Base-by-base conservation (phyloP, 2,329 filamentous ascomycete genomes). In the Geosmithia flava region DNA sequence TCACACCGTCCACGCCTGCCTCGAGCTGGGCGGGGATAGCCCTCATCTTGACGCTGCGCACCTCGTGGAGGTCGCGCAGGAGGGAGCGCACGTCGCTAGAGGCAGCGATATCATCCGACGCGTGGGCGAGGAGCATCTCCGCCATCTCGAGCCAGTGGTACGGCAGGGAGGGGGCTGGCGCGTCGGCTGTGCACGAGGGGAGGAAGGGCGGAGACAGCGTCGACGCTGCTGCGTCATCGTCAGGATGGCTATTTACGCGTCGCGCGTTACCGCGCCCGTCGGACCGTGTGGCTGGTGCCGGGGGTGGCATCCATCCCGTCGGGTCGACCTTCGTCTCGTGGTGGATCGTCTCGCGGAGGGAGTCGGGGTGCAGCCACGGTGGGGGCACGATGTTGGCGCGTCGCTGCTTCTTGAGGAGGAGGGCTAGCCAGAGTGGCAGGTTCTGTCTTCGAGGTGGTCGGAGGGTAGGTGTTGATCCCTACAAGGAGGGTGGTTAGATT, bases 111-210 rank as follows among this genome's bases (percentile, higher is more conserved):
- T 96, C 90, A 63, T 96, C 90, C 23, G 79, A 75, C 3, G 90
- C 90, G 48, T 87, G 84, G 44, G 90, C 85, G 2, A 98, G 76
- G 44, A 98, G 71, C 61, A 94, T 81, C 65, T 95, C 89, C 17
- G 85, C 83, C 8, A 97, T 69, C 66, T 97, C 93, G 42, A 95
- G 76, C 90, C 91, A 98, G 68, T 97, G 91, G 62, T 95, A 97
- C 0, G 93, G 93, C 30, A 98, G 70, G 15, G 82, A 79, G 41
- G 81, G 80, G 1, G 80, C 68, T 8, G 83, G 80, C 1, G 84
- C 78, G 44, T 78, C 71, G 19, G 83, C 79, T 0, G 84, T 89
- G 53, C 85, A 87, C 16, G 83, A 82, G 1, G 80, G 78, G 1
- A 94, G 67, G 60, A 96, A 96, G 0, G 91, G 91, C 3, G 90